Conservation (phyloP, 371 early-diverging fungal genomes). For the Mortierella sp. region DNA sequence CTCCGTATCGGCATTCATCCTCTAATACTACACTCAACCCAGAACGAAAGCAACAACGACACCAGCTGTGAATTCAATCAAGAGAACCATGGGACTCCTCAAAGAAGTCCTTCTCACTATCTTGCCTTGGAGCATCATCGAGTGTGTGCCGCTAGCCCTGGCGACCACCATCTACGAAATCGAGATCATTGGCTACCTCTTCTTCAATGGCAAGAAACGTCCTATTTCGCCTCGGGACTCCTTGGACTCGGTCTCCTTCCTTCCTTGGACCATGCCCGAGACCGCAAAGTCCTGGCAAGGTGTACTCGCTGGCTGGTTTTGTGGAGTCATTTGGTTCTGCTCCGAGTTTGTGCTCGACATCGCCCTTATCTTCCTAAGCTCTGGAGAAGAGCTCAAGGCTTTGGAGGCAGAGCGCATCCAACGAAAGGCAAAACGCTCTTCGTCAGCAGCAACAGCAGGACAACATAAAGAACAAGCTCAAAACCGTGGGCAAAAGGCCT, state of each 20-base stretch:
- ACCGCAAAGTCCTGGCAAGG: conserved; percentile 20
- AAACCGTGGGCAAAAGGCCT: no score
- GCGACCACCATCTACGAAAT: conserved; percentile 22
- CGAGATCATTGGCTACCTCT: conserved; percentile 21
- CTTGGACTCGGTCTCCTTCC: conserved; percentile 13
- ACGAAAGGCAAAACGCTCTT: no score
- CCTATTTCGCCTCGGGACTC: conserved; percentile 20
- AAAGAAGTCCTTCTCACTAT: neutral
- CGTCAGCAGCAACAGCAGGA: no score
- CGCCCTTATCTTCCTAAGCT: conserved; percentile 5
- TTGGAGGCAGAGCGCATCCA: no score
- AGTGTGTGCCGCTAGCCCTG: conserved; percentile 26
- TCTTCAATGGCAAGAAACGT: conserved; percentile 7
- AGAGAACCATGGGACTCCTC: neutral
- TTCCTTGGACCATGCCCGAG: conserved; percentile 23
- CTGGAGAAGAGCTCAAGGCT: no score
- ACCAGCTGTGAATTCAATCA: no score
- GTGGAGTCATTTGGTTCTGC: conserved; percentile 28
- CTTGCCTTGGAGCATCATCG: conserved; percentile 23
- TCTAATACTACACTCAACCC: no score
- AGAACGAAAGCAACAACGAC: no score
- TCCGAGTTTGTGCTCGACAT: conserved; percentile 33
- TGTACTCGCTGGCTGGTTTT: conserved; percentile 11
- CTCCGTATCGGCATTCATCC: no score
- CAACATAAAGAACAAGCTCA: conserved; percentile 25